Base-by-base conservation (phyloP, 805 yeast species). In the Metschnikowia peoriensis region DNA sequence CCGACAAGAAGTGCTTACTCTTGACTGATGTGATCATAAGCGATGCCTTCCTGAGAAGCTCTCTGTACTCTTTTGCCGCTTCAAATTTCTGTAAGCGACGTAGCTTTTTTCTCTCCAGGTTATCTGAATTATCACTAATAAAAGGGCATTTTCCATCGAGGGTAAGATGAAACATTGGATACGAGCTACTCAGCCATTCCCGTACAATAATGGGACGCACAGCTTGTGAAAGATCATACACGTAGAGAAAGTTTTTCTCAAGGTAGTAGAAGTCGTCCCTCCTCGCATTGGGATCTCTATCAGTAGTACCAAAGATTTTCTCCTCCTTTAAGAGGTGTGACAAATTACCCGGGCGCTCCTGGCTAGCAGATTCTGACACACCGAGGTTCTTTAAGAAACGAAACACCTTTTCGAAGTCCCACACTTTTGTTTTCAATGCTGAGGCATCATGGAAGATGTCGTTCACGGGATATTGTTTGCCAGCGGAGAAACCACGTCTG, bases 231-330 rank as follows among this genome's bases (percentile, higher is more conserved):
- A 88, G 74, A 63, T 94, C 99, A 70, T 86, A 93, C 38, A 90
- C 85, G 58, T 86, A 84, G 28, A 90, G 72, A 68, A 85, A 90
- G 50, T 73, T 71, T 38, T 85, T 84, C 47, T 84, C 84, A 67
- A 94, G 89, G 66, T 88, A 88, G 63, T 86, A 85, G 62, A 87
- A 81, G 65, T 93, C 97, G 61, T 89, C 96, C 51, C 97, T 76
- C 58, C 80, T 84, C 1, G 96, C 94, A 56, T 77, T 80, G 11
- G 96, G 94, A 66, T 92, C 97, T 58, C 96, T 81, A 67, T 92
- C 97, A 38, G 86, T 80, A 0, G 96, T 88, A 11, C 97, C 97
- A 66, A 82, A 84, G 12, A 89, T 70, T 62, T 89, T 89, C 65
- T 94, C 99, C 63, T 89, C 91, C 57, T 85, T 84, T 61, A 93